Conservation (phyloP, 192 early-diverging fungal species). For the Gigaspora rosea region DNA sequence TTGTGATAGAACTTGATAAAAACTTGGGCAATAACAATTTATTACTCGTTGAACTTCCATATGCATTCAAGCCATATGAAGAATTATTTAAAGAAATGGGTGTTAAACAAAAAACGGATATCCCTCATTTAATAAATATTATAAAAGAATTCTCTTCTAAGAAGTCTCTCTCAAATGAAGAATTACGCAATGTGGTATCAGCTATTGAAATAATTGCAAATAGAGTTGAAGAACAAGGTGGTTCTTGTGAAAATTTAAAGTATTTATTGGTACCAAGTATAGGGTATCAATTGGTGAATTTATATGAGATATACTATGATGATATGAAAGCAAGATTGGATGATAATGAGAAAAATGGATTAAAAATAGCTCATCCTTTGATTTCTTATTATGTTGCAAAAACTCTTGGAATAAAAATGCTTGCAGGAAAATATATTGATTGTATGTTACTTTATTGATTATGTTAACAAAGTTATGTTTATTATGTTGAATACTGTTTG, state of each 20-base stretch:
- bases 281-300: neutral
- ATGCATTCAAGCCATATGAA: neutral
- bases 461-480: no score
- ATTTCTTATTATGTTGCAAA: neutral
- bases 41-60: neutral
- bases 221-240: neutral
- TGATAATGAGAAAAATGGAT: neutral
- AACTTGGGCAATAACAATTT: neutral
- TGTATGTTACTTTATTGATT: neutral
- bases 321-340: neutral
- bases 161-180: neutral
- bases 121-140: neutral
- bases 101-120: neutral
- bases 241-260: neutral
- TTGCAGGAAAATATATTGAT: neutral
- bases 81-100: neutral
- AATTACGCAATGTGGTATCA: neutral
- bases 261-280: constrained; percentile 1
- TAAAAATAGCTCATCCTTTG: neutral
- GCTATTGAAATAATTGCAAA: neutral
- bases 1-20: neutral
- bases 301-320: constrained; percentile 12
- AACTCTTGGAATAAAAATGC: neutral
- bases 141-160: neutral
- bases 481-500: no score